These are phyloP conservation scores for Myriosclerotinia duriaeana DNA, from an alignment of 2,329 filamentous ascomycete species.

Conservation along the genomic window DNA sequence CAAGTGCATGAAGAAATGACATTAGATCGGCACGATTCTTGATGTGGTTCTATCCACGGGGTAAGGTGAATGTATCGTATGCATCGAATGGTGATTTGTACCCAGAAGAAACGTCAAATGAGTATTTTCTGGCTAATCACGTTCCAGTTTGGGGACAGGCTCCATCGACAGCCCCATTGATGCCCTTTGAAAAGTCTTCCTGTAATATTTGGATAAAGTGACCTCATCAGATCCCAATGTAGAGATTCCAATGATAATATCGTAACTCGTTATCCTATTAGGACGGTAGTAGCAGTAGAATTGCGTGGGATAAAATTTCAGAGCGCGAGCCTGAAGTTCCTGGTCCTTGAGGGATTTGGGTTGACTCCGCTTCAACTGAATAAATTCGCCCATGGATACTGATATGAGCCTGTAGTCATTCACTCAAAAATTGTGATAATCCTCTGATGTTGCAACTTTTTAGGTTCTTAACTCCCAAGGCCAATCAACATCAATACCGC, in stretches of 20 bases:
- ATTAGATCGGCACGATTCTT: not conserved
- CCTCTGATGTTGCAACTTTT: too few relatives aligned
- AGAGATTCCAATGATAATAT: not conserved
- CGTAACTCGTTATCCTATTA: not conserved
- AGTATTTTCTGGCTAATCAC: not conserved
- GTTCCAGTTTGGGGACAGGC: constrained; percentile 2
- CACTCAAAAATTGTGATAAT: too few relatives aligned
- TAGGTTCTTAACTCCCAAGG: too few relatives aligned
- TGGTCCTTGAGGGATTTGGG: too few relatives aligned
- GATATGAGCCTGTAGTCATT: too few relatives aligned
- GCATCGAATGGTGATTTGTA: not conserved
- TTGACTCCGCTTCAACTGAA: not conserved
- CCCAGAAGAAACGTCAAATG: constrained; percentile 3
- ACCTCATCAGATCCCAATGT: not conserved
- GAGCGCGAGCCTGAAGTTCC: not conserved
- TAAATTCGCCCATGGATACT: not conserved
- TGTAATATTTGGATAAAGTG: too few relatives aligned
- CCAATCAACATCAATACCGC: too few relatives aligned
- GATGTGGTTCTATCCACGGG: not conserved
- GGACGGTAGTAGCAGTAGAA: not conserved
- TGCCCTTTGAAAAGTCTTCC: not conserved
- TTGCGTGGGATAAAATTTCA: not conserved
- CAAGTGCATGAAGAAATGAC: not conserved
- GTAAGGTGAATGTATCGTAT: not conserved
- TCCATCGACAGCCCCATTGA: not conserved